Base-by-base conservation (phyloP, 208 protist species). In the Acanthamoeba healyi region DNA sequence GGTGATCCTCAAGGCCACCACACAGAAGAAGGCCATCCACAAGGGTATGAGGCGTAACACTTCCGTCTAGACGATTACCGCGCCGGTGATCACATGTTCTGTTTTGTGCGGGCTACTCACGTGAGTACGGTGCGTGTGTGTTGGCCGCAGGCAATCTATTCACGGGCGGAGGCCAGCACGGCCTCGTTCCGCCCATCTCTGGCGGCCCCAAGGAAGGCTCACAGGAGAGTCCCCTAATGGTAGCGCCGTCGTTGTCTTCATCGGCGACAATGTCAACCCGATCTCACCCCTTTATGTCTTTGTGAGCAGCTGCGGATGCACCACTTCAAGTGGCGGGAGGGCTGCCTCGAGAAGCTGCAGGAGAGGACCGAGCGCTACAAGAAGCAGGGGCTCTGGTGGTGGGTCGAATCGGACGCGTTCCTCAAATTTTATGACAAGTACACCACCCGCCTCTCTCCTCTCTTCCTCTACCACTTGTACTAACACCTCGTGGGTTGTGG, bases 271-370 rank as follows among this genome's bases (percentile, higher is more conserved):
- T n/a, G n/a, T n/a, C n/a, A n/a, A n/a, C n/a, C n/a, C 49, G 49
- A 54, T 54, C 49, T 54, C 49, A 19, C 10, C 15, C 49, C 72
- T 10, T 82, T n/a, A n/a, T n/a, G n/a, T n/a, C n/a, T n/a, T n/a
- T n/a, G n/a, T n/a, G n/a, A n/a, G 10, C 40, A 86, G 77, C 32
- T 86, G 77, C 22, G 3, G 24, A 6, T 86, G 14, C 77, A 86
- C 15, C 77, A 86, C 38, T 86, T 86, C 49, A 86, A 86, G 77
- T 86, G 77, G 77, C 40, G 77, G 0, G 77, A 86, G n/a, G 32
- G 40, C 14, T 61, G 38, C 5, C 40, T 86, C 0, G 77, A 86
- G 44, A 86, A 86, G 77, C 77, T 86, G 3, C 44, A 5, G 9
- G 77, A 86, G 40, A 15, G 77, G 29, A 5, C 7, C 0, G 38